Conservation (phyloP, 2,329 filamentous ascomycete genomes). For the Microascus cirrosus region DNA sequence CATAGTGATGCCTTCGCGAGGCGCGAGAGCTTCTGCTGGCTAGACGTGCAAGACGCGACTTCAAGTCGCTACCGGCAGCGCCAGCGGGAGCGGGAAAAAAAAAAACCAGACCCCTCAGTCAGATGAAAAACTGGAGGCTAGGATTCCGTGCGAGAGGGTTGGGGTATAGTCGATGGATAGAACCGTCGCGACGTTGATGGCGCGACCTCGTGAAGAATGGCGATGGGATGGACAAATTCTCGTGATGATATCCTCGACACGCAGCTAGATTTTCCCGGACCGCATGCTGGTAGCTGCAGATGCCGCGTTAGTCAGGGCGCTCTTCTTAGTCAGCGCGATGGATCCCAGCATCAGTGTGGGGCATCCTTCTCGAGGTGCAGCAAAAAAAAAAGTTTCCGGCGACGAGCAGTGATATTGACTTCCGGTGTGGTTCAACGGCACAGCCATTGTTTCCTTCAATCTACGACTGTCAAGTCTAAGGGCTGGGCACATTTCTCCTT, state of each 20-base stretch:
- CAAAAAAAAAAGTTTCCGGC: background rate
- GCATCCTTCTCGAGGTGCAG: background rate
- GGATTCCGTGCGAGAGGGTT: background rate
- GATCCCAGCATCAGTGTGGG: background rate
- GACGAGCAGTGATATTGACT: background rate
- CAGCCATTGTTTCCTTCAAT: background rate
- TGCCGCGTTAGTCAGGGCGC: background rate
- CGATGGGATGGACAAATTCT: background rate
- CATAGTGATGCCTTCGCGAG: constrained; percentile 23
- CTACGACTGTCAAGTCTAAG: background rate
- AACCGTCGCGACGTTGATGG: constrained; percentile 4
- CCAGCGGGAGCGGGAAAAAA: constrained; percentile 1
- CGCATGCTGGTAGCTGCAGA: background rate
- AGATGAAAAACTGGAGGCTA: background rate
- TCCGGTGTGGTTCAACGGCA: background rate
- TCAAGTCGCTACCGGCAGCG: constrained; percentile 2
- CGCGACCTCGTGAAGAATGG: background rate
- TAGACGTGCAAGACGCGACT: background rate
- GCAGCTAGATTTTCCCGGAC: constrained; percentile 2
- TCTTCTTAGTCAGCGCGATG: background rate
- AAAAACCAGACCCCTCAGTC: background rate
- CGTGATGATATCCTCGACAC: background rate
- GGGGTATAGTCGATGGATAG: background rate
- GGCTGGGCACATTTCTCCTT: background rate
- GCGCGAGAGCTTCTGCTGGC: background rate